Percentiles rank a stretch among this genome's conserved stretches.
These are phyloP conservation scores for Leccinum fallax DNA, from an alignment of 1,284 basidiomycete genomes.

Conservation along the genomic window DNA sequence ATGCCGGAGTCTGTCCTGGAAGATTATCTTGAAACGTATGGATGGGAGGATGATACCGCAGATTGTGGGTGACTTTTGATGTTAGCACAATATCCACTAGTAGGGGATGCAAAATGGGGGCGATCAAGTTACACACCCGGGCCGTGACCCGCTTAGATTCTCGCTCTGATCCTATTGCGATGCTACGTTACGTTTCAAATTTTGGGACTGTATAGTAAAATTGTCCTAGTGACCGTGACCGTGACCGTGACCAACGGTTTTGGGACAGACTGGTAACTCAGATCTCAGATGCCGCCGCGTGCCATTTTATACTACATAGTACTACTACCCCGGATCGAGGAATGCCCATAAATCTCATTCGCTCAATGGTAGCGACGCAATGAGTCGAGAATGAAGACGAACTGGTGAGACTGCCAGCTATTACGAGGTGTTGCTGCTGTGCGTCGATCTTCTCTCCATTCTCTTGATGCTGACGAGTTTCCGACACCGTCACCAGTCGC, in stretches of 20 bases:
- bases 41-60: not conserved
- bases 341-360: not conserved
- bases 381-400: not conserved
- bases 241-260: too few species aligned
- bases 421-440: not conserved
- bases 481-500: too few species aligned
- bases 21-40: conserved; percentile 1
- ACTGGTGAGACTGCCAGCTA: not conserved
- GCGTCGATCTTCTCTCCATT: too few species aligned
- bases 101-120: not conserved
- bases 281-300: too few species aligned
- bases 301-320: too few species aligned
- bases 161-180: not conserved
- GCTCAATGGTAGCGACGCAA: not conserved
- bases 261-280: too few species aligned
- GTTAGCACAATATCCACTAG: not conserved
- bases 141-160: not conserved
- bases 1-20: not conserved
- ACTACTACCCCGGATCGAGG: not conserved
- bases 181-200: too few species aligned
- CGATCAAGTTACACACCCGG: not conserved
- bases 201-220: too few species aligned
- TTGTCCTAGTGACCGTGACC: too few species aligned
- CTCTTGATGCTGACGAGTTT: too few species aligned
- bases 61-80: conserved; percentile 1